Evolutionary conservation across 2,329 filamentous ascomycete genomes (phyloP).

Genomic region (Beauveria bassiana): DNA sequence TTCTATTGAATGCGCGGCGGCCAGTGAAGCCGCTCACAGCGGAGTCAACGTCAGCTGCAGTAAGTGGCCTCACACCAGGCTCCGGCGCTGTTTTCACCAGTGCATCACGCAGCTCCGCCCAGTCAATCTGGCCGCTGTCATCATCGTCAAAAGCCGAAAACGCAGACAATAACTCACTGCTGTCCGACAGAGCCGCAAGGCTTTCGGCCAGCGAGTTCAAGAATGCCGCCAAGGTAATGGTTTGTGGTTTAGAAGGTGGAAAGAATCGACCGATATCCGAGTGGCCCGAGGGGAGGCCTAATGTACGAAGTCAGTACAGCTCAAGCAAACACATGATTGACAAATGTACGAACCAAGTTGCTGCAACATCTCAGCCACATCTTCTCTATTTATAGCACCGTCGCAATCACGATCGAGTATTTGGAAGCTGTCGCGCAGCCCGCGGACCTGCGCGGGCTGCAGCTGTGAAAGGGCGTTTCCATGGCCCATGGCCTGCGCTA

Average conservation of each 20-base stretch:
- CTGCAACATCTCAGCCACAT: conserved; percentile 78
- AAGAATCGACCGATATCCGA: conserved; percentile 77
- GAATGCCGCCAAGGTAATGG: conserved; percentile 78
- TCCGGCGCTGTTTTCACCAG: conserved; percentile 76
- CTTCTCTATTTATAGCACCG: conserved; percentile 71
- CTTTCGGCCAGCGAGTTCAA: conserved; percentile 72
- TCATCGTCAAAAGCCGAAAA: conserved; percentile 95
- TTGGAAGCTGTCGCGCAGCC: conserved; percentile 86
- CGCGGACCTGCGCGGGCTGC: conserved; percentile 74
- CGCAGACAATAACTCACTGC: conserved; percentile 75
- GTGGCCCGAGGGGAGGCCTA: conserved; percentile 65
- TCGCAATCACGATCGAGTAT: conserved; percentile 87
- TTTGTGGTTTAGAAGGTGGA: conserved; percentile 60
- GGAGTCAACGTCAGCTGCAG: conserved; percentile 70
- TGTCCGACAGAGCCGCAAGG: conserved; percentile 66
- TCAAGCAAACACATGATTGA: not conserved
- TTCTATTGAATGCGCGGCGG: conserved; percentile 71
- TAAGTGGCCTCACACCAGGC: conserved; percentile 56
- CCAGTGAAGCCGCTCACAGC: conserved; percentile 84
- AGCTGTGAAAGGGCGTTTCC: conserved; percentile 61
- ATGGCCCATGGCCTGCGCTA: conserved; percentile 30
- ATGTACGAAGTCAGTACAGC: not conserved
- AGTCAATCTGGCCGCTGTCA: conserved; percentile 86
- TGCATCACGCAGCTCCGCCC: conserved; percentile 74
- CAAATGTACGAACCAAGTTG: conserved; percentile 58